These are phyloP conservation scores for Ustilago bromivora DNA, from an alignment of 1,284 basidiomycete genomes.

Conservation along the genomic window DNA sequence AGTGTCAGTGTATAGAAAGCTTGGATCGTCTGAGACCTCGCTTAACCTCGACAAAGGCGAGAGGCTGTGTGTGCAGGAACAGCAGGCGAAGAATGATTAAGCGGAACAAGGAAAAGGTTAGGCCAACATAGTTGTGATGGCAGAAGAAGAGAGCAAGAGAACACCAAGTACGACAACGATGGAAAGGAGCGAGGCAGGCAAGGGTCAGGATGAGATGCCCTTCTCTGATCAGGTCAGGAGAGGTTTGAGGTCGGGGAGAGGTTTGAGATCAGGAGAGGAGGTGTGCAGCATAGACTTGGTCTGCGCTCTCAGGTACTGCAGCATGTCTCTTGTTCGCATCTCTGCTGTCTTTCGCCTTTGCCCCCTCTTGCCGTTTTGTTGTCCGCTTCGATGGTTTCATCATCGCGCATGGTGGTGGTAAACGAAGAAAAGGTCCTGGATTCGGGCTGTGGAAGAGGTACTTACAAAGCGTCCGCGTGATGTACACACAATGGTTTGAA, in stretches of 20 bases:
- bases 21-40: constrained; percentile 17
- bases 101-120: background rate
- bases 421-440: background rate
- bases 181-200: background rate
- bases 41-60: background rate
- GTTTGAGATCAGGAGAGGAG: too few species aligned
- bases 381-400: background rate
- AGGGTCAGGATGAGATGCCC: constrained; percentile 8
- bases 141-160: constrained; percentile 7
- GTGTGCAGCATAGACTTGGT: too few species aligned
- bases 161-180: background rate
- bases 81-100: background rate
- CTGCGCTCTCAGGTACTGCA: too few species aligned
- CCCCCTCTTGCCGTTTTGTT: too few species aligned
- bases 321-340: too few species aligned
- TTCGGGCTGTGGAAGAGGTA: background rate
- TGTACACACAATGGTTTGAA: too few species aligned
- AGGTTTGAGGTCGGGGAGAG: too few species aligned
- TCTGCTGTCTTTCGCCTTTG: background rate
- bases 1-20: constrained; percentile 6
- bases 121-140: background rate
- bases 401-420: constrained; percentile 4
- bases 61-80: background rate
- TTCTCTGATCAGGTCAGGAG: background rate
- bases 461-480: constrained; percentile 14